Conservation (phyloP, 2,329 filamentous ascomycete species). For the Monosporascus sp. region DNA sequence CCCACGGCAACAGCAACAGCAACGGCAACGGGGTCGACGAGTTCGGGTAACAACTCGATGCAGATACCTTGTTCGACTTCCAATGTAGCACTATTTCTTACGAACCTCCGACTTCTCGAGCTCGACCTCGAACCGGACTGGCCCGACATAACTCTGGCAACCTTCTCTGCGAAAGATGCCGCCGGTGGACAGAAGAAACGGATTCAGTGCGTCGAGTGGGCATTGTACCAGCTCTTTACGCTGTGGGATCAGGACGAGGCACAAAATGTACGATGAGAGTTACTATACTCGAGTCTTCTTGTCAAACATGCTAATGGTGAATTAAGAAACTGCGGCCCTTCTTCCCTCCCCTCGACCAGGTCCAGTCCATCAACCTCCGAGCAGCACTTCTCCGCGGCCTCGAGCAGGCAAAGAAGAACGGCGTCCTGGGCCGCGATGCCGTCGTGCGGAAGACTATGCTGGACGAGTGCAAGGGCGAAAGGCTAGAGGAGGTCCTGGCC, state of each 20-base stretch:
- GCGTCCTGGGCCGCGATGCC: constrained; percentile 70
- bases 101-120: constrained; percentile 77
- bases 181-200: constrained; percentile 75
- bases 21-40: constrained; percentile 13
- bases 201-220: constrained; percentile 81
- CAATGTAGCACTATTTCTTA: constrained; percentile 65
- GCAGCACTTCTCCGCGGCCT: constrained; percentile 76
- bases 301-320: neutral
- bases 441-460: constrained; percentile 90
- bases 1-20: constrained; percentile 14
- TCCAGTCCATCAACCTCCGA: constrained; percentile 87
- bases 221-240: constrained; percentile 78
- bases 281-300: neutral
- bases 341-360: constrained; percentile 83
- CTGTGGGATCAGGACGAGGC: constrained; percentile 77
- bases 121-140: constrained; percentile 73
- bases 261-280: constrained; percentile 50
- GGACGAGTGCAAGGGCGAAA: constrained; percentile 90
- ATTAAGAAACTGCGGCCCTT: constrained; percentile 77
- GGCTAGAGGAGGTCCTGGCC: constrained; percentile 79
- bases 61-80: constrained; percentile 35
- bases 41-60: constrained; percentile 20
- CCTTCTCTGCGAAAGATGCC: constrained; percentile 62
- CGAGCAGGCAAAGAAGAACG: constrained; percentile 83
- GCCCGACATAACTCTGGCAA: constrained; percentile 66